Conservation (phyloP, 2,329 filamentous ascomycete species). For the Botrytis medusae region DNA sequence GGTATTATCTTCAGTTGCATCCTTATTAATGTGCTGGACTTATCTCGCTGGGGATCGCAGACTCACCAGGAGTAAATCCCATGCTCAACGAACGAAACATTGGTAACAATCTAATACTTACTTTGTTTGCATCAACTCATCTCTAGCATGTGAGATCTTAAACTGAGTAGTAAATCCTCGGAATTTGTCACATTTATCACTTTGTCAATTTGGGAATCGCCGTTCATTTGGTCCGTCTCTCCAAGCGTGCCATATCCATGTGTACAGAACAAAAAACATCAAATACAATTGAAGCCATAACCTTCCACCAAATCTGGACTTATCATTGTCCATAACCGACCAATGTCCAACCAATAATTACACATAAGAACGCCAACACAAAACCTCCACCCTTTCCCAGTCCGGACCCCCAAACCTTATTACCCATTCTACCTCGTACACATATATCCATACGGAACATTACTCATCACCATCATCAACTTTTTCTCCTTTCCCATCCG, state of each 20-base stretch:
- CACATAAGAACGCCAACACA: constrained; percentile 16
- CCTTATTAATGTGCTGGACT: neutral
- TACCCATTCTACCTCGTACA: constrained; percentile 12
- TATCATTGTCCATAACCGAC: constrained; percentile 3
- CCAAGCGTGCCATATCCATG: neutral
- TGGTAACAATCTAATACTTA: neutral
- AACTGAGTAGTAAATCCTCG: neutral
- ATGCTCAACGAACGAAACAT: neutral
- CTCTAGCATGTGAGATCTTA: neutral
- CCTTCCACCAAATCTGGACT: constrained; percentile 15
- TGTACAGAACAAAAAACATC: neutral
- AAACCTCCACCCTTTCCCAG: constrained; percentile 2
- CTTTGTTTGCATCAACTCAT: neutral
- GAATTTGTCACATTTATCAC: neutral
- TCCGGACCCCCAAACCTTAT: constrained; percentile 3
- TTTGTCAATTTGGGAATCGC: no score
- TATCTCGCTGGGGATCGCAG: neutral
- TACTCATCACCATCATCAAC: constrained; percentile 23
- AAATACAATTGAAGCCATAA: constrained; percentile 11
- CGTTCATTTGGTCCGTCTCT: neutral
- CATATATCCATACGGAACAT: constrained; percentile 20
- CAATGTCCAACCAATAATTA: constrained; percentile 18
- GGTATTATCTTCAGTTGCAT: no score
- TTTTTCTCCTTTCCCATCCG: constrained; percentile 32
- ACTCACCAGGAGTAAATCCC: neutral